A percentile compares a stretch with the other conserved stretches of the same genome.
phyloP scores from a whole-genome alignment of 2,329 filamentous ascomycete species.

The Claviceps pusilla region DNA sequence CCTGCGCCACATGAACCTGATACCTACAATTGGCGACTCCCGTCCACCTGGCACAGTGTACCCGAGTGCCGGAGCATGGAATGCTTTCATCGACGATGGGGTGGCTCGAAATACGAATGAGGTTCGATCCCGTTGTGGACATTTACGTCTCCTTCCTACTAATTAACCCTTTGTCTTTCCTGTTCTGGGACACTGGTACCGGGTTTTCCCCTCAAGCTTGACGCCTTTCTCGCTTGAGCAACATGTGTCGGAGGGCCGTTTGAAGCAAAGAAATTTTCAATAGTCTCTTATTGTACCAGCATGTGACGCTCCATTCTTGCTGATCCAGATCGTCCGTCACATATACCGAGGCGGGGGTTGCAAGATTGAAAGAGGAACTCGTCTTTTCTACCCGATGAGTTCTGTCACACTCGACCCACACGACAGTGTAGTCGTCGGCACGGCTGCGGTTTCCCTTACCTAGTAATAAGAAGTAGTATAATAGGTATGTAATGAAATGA shows the following conservation, averaged over 20 bases:
- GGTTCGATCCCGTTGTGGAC: not conserved
- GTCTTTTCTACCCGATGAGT: not conserved
- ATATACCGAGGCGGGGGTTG: not conserved
- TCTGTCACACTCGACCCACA: not conserved
- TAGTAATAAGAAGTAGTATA: not conserved
- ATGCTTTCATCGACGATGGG: not conserved
- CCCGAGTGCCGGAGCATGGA: not conserved
- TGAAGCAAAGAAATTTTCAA: not conserved
- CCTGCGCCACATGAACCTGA: not conserved
- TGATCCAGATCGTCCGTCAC: not conserved
- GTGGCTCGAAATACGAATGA: not conserved
- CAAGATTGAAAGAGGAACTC: not conserved
- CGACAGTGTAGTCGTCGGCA: not conserved
- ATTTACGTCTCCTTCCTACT: not conserved
- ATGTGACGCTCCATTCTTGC: not conserved
- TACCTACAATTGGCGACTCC: not conserved
- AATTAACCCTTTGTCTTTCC: not conserved
- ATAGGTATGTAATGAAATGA: not conserved
- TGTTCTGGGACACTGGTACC: not conserved
- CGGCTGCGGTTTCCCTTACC: not conserved
- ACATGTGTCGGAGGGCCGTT: not conserved
- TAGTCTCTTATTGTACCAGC: not conserved
- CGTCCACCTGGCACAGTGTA: not conserved
- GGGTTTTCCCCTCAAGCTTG: not conserved
- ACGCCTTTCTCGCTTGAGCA: not conserved